These are phyloP conservation scores for Fagus sylvatica DNA, from an alignment of 306 rosid species.

Conservation along the genomic window DNA sequence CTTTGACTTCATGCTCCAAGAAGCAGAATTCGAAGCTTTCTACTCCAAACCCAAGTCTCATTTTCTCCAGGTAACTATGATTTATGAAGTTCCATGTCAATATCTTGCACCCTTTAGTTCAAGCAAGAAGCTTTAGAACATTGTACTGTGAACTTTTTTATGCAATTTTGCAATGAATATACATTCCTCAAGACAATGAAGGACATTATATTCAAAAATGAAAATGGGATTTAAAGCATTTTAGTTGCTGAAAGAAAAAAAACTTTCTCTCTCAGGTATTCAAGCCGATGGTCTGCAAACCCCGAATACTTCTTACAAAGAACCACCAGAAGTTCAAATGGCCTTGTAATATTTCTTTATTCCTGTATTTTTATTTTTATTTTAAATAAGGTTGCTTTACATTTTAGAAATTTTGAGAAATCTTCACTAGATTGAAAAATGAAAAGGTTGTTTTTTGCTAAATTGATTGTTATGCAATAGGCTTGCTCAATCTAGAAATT, in stretches of 20 bases:
- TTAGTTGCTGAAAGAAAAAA: conserved; percentile 9
- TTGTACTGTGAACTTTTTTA: not conserved
- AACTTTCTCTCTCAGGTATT: conserved; percentile 38
- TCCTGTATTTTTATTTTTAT: conserved; percentile 2
- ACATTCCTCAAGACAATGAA: not conserved
- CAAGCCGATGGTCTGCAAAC: conserved; percentile 26
- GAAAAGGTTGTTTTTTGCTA: not conserved
- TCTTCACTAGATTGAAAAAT: not conserved
- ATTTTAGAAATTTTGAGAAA: not conserved
- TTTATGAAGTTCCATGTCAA: not conserved
- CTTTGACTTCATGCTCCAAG: conserved; percentile 34
- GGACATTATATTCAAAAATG: not conserved
- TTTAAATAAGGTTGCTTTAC: not conserved
- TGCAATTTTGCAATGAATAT: not conserved
- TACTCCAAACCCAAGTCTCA: conserved; percentile 30
- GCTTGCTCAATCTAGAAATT: not conserved
- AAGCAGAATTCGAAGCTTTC: conserved; percentile 36
- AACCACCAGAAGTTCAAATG: conserved; percentile 22
- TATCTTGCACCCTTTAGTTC: not conserved
- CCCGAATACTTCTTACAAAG: conserved; percentile 30
- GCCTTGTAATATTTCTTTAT: conserved; percentile 32
- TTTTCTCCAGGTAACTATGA: conserved; percentile 34
- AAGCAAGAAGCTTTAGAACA: not conserved
- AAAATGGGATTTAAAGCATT: not conserved
- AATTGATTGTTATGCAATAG: not conserved